Conservation (phyloP, 352 stramenopile genomes). For the Blastocystis sp. region DNA sequence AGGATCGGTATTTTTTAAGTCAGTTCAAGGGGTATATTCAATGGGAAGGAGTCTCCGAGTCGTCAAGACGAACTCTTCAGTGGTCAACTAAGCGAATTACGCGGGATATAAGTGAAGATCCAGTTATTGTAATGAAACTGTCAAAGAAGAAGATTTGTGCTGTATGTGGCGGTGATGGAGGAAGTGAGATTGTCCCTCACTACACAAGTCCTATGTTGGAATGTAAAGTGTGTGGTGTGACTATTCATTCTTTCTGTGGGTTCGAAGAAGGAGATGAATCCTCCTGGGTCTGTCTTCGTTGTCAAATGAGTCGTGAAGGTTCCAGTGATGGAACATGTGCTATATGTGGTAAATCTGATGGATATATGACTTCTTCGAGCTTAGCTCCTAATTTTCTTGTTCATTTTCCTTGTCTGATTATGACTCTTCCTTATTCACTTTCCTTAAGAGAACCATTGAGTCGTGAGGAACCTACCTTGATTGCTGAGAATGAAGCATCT, state of each 20-base stretch:
- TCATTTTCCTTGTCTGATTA: not conserved
- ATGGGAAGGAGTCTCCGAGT: not conserved
- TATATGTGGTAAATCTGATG: not conserved
- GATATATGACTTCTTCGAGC: not conserved
- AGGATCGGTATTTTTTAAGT: not conserved
- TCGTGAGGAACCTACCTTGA: not conserved
- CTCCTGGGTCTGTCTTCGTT: not conserved
- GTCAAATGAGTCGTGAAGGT: not conserved
- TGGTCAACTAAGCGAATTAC: not conserved
- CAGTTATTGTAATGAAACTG: not conserved
- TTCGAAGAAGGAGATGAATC: not conserved
- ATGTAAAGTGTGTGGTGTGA: slow-evolving; percentile 6
- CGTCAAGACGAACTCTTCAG: not conserved
- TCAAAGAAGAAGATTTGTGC: not conserved
- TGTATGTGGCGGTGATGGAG: not conserved
- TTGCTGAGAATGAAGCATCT: not conserved
- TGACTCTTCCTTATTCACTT: not conserved
- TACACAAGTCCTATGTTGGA: not conserved
- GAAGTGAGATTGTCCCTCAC: not conserved
- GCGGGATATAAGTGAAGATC: not conserved
- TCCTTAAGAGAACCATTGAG: not conserved
- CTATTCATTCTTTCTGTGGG: slow-evolving; percentile 5
- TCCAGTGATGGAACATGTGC: not conserved
- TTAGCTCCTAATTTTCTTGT: not conserved
- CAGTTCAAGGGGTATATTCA: not conserved